Base-by-base conservation (phyloP, 2,329 filamentous ascomycete genomes). In the Atkinsonella hypoxylon region DNA sequence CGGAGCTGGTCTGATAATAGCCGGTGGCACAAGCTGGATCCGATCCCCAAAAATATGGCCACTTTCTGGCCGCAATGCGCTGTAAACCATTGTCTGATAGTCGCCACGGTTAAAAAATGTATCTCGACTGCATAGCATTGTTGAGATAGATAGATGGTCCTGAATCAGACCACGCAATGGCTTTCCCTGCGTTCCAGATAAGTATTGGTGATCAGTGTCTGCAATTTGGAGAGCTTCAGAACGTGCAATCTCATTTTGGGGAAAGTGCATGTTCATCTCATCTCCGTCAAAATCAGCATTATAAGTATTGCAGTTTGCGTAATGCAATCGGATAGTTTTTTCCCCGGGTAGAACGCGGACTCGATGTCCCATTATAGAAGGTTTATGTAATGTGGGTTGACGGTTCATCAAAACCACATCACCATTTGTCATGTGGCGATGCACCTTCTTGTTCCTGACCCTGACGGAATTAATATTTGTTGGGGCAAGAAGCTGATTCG, bases 241-340 rank as follows among this genome's bases (percentile, higher is more conserved):
- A 58, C 93, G 79, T 15, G 93, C 93, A 56, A 97, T 76, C 64
- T 97, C 94, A 59, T 95, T 97, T 61, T 98, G 93, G 1, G 93
- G 93, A 62, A 98, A 97, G 69, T 98, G 93, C 90, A 98, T 94
- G 67, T 98, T 98, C 93, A 98, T 98, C 68, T 98, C 93, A 64
- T 98, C 93, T 67, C 93, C 93, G 62, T 98, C 94, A 63, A 98
- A 98, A 76, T 98, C 93, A 32, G 93, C 93, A 61, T 98, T 98
- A 75, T 98, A 98, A 0, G 93, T 96, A 63, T 98, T 98, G 67
- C 93, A 97, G 67, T 98, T 98, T 61, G 93, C 91, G 70, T 98
- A 98, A 72, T 98, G 93, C 91, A 98, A 97, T 57, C 93, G 89
- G 64, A 98, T 90, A 0, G 93, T 97, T 70, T 95, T 95, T 67